Conservation (phyloP, 495 filamentous ascomycete genomes). For the Arthonia radiata region DNA sequence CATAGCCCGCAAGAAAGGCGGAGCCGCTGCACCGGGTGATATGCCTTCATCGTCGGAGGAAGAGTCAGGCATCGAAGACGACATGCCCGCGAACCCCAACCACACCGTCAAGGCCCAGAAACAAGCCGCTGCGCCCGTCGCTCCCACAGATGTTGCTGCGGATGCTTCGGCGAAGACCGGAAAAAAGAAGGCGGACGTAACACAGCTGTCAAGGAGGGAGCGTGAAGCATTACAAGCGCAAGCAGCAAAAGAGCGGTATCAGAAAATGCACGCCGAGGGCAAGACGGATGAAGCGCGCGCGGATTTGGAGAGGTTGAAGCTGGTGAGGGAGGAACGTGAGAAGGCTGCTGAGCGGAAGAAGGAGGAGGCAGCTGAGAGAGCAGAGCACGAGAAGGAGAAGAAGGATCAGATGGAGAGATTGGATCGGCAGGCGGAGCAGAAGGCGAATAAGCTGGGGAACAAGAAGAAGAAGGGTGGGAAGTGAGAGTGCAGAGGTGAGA, state of each 20-base stretch:
- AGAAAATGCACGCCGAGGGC: conserved; percentile 82
- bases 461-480: conserved; percentile 2
- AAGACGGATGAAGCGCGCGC: conserved; percentile 92
- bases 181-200: conserved; percentile 15
- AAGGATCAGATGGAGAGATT: conserved; percentile 16
- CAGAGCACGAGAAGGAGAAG: conserved; percentile 12
- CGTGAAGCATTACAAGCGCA: conserved; percentile 72
- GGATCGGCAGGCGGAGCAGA: conserved; percentile 40
- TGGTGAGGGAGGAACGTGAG: conserved; percentile 69
- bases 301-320: conserved; percentile 59
- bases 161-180: conserved; percentile 17
- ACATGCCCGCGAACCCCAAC: conserved; percentile 72
- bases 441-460: conserved; percentile 21
- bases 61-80: conserved; percentile 27
- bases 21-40: conserved; percentile 46
- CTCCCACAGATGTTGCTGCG: conserved; percentile 4
- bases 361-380: conserved; percentile 25
- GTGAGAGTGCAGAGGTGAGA: too few relatives aligned
- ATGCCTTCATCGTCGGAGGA: conserved; percentile 46
- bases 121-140: conserved; percentile 19
- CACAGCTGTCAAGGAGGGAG: conserved; percentile 54
- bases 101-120: conserved; percentile 47
- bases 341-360: conserved; percentile 57
- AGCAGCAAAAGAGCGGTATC: conserved; percentile 70
- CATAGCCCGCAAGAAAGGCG: conserved; percentile 36